Percentiles rank a stretch among this genome's conserved stretches.
These are phyloP conservation scores for Parmelia sp. DNA, from an alignment of 495 filamentous ascomycete species.

Conservation along the genomic window DNA sequence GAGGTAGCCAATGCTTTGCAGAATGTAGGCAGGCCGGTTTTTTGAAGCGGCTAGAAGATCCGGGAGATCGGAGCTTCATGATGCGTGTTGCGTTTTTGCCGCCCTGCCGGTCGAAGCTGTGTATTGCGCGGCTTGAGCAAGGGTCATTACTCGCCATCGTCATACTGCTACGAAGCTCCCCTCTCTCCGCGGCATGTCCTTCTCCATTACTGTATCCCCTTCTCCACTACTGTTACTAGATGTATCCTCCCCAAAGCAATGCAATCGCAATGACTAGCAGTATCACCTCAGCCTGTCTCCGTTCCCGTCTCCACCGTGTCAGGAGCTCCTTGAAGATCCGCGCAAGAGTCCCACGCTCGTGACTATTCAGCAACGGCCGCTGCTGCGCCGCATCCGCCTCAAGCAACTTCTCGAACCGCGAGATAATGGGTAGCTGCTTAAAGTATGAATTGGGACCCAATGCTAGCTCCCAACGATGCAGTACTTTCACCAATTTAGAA, in stretches of 20 bases:
- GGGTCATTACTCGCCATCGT: background rate
- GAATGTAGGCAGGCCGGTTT: too few species aligned
- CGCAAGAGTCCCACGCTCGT: background rate
- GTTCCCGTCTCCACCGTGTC: background rate
- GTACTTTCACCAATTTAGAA: background rate
- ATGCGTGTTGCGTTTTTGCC: background rate
- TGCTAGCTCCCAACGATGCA: background rate
- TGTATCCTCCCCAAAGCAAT: background rate
- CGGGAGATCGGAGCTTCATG: background rate
- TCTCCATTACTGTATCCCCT: background rate
- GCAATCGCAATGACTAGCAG: background rate
- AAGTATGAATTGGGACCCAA: too few species aligned
- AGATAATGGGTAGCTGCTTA: background rate
- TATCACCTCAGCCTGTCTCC: rapidly evolving
- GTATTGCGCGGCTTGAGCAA: too few species aligned
- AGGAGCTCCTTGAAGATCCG: background rate
- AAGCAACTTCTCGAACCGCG: background rate
- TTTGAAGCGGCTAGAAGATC: background rate
- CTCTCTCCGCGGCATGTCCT: background rate
- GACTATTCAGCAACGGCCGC: background rate
- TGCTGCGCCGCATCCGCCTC: background rate
- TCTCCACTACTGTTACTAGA: background rate
- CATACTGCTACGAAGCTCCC: background rate
- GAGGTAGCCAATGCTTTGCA: too few species aligned
- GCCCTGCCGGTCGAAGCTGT: background rate